Conservation (phyloP, 2,329 filamentous ascomycete genomes). For the Dactylellina sp. region DNA sequence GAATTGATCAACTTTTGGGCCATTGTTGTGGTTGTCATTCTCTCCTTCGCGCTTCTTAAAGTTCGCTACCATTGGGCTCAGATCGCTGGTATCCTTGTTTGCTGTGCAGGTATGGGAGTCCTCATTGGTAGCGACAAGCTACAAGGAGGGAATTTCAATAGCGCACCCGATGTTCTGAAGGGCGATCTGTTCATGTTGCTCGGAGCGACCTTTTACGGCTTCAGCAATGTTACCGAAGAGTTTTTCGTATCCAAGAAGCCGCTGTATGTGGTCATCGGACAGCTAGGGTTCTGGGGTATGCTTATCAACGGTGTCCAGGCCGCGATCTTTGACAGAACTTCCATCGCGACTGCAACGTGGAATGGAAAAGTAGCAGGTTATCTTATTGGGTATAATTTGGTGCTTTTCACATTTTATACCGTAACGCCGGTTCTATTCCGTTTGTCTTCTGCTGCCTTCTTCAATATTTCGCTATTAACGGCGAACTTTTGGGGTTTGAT, state of each 20-base stretch:
- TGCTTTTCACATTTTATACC: conserved; percentile 85
- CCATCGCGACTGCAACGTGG: conserved; percentile 76
- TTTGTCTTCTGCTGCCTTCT: conserved; percentile 90
- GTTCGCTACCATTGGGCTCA: conserved; percentile 92
- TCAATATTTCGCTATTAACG: conserved; percentile 93
- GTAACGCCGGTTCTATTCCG: conserved; percentile 88
- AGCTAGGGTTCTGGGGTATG: conserved; percentile 87
- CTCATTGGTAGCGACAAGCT: conserved; percentile 59
- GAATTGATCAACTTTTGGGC: conserved; percentile 99
- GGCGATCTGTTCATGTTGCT: conserved; percentile 92
- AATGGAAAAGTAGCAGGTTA: conserved; percentile 79
- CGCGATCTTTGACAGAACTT: conserved; percentile 86
- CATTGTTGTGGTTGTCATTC: conserved; percentile 87
- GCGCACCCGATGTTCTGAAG: conserved; percentile 77
- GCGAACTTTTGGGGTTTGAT: conserved; percentile 97
- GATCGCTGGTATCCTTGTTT: conserved; percentile 86
- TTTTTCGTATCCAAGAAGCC: conserved; percentile 89
- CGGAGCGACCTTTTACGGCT: conserved; percentile 89
- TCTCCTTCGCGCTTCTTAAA: conserved; percentile 83
- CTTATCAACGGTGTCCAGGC: conserved; percentile 92
- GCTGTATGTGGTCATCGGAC: conserved; percentile 81
- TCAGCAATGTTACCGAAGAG: conserved; percentile 92
- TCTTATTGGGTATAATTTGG: conserved; percentile 87
- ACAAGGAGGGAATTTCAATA: conserved; percentile 67
- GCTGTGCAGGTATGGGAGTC: conserved; percentile 79